Conservation (phyloP, 1,284 basidiomycete genomes). For the Cryptococcus floricola region DNA sequence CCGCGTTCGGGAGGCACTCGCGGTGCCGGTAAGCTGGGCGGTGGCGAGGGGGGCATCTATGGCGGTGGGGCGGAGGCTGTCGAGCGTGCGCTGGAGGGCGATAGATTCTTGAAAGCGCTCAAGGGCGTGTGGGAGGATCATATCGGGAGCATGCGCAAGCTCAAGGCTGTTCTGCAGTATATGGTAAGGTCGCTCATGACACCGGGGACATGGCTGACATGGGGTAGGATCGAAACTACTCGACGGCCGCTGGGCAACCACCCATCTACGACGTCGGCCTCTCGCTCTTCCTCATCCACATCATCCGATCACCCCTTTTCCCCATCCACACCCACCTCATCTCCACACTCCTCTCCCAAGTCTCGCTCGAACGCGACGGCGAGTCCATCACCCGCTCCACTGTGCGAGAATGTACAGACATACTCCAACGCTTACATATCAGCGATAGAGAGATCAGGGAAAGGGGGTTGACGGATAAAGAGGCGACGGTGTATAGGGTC, state of each 20-base stretch:
- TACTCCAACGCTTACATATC: conserved; percentile 55
- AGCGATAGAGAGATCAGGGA: conserved; percentile 37
- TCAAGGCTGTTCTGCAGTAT: conserved; percentile 89
- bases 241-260: conserved; percentile 65
- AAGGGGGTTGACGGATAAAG: conserved; percentile 1
- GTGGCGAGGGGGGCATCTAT: conserved; percentile 28
- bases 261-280: conserved; percentile 79
- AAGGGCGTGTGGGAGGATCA: conserved; percentile 93
- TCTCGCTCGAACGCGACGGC: conserved; percentile 88
- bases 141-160: conserved; percentile 78
- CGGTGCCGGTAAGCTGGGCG: conserved; percentile 32
- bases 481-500: conserved; percentile 69
- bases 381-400: conserved; percentile 86
- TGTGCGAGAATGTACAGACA: conserved; percentile 83
- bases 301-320: conserved; percentile 60
- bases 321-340: conserved; percentile 82
- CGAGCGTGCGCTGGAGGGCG: conserved; percentile 60
- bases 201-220: not conserved
- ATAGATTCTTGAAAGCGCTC: conserved; percentile 77
- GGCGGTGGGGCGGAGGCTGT: conserved; percentile 42
- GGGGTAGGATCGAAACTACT: conserved; percentile 84
- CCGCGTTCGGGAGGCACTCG: conserved; percentile 53
- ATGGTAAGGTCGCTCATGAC: conserved; percentile 54
- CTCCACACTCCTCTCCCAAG: conserved; percentile 75
- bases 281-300: conserved; percentile 76